phyloP scores from a whole-genome alignment of 1,284 basidiomycete species.

The Trichosporon sp. region DNA sequence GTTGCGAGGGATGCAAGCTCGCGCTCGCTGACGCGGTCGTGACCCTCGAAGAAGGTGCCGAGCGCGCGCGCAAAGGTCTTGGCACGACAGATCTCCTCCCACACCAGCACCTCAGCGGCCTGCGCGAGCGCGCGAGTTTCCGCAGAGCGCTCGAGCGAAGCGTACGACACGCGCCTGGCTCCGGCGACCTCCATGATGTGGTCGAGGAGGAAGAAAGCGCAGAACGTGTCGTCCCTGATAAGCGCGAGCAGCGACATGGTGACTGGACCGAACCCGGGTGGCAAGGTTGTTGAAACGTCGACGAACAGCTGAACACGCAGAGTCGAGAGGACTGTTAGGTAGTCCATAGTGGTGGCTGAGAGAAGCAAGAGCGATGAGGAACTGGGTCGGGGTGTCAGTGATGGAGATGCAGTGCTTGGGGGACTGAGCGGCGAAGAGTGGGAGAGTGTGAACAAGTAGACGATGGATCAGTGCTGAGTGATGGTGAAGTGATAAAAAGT shows the following conservation, averaged over 20 bases:
- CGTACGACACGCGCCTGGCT: background rate
- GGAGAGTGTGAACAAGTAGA: background rate
- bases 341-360: conserved; percentile 42
- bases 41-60: conserved; percentile 38
- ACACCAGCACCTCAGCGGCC: conserved; percentile 47
- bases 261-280: conserved; percentile 36
- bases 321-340: conserved; percentile 49
- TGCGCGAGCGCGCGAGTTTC: conserved; percentile 23
- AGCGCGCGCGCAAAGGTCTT: conserved; percentile 44
- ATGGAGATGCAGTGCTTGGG: background rate
- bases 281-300: conserved; percentile 15
- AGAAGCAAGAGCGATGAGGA: background rate
- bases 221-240: conserved; percentile 39
- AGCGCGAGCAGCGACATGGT: conserved; percentile 45
- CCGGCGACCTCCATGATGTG: conserved; percentile 37
- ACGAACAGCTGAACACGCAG: conserved; percentile 47
- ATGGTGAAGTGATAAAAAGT: background rate
- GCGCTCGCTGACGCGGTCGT: conserved; percentile 32
- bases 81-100: conserved; percentile 48
- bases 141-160: background rate
- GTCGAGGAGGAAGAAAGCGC: conserved; percentile 46
- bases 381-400: background rate
- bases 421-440: background rate
- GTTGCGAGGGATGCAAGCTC: conserved; percentile 39
- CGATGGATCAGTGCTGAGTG: background rate